Base-by-base conservation (phyloP, 108 stramenopile species). In the Cyclotella baltica region DNA sequence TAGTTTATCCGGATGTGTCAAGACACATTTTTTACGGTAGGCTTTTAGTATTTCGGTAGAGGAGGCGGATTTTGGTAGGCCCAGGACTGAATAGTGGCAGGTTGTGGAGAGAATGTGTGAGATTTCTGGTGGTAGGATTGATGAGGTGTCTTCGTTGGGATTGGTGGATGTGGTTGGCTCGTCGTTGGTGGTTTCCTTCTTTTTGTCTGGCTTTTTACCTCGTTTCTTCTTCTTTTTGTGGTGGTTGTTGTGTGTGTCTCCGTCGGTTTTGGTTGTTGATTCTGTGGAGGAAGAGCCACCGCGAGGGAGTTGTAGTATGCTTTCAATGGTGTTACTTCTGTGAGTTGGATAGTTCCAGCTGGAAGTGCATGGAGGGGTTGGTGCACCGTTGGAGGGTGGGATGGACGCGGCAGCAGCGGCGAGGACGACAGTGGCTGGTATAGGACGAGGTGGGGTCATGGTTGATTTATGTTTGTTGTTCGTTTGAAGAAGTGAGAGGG, bases 1-100 rank as follows among this genome's bases (percentile, higher is more conserved):
- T 0, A 61, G 11, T 83, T 98, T 98, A 81, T 98, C 98, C 1
- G 98, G 97, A 68, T 98, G 98, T 11, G 95, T 97, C 61, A 86
- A 73, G 10, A 97, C 85, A 29, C 93, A 90, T 35, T 96, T 91
- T 66, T 90, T 79, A 23, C 97, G 87, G 83, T 98, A 98, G 9
- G 98, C 98, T 67, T 98, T 98, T 76, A 86, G 72, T 4, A 96
- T 93, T 57, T 81, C 69, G 15, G 68, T 36, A n/a, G 33, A 52
- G 11, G 80, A 63, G 0, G 80, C 73, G 0, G 67, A 47, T 34
- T 63, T 69, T 11, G 80, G 67, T 3, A 81, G 57, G 1, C 63
- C 73, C 10, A 81, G 68, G 53, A 81, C 55, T 23, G 73, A 67
- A 73, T 81, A 81, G 73, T 74, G 69, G 16, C 80, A 81, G 2